Evolutionary conservation across 768 basidiomycete genomes (phyloP).

Genomic region (Calvatia gigantea): DNA sequence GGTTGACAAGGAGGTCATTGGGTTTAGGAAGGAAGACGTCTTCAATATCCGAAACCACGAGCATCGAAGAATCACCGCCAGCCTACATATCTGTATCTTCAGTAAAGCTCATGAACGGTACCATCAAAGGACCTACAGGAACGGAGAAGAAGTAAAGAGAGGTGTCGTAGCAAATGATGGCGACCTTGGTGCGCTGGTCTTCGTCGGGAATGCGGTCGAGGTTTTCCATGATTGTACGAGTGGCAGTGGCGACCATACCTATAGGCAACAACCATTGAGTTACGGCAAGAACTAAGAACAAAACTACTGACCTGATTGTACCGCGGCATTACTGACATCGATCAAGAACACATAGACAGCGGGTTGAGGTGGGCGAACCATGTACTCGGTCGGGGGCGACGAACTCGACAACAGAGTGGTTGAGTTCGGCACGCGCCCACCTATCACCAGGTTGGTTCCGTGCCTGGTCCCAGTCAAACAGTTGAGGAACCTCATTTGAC

Average conservation of each 20-base stretch:
- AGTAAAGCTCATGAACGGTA: background rate
- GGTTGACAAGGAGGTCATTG: slow-evolving; percentile 92
- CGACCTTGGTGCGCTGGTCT: slow-evolving; percentile 87
- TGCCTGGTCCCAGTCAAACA: slow-evolving; percentile 97
- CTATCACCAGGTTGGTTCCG: slow-evolving; percentile 93
- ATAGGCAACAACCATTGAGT: slow-evolving; percentile 1
- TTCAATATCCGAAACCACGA: slow-evolving; percentile 95
- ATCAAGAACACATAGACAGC: slow-evolving; percentile 97
- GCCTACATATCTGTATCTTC: slow-evolving; percentile 34
- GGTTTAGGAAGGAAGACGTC: slow-evolving; percentile 98
- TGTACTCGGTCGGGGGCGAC: slow-evolving; percentile 98
- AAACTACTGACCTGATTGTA: slow-evolving; percentile 69
- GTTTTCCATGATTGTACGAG: slow-evolving; percentile 92
- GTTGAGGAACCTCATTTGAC: slow-evolving; percentile 96
- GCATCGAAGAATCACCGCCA: slow-evolving; percentile 85
- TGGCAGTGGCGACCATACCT: slow-evolving; percentile 99
- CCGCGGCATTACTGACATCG: slow-evolving; percentile 90
- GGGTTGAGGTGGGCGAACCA: slow-evolving; percentile 98
- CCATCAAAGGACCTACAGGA: slow-evolving; percentile 47
- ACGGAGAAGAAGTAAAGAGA: slow-evolving; percentile 97
- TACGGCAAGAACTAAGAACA: background rate
- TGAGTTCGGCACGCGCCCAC: slow-evolving; percentile 92
- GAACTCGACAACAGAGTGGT: slow-evolving; percentile 91
- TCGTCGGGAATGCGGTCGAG: slow-evolving; percentile 95
- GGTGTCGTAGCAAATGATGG: slow-evolving; percentile 88